Evolutionary conservation across 1,284 basidiomycete genomes (phyloP).

Genomic region (Boletellus deceptivus): DNA sequence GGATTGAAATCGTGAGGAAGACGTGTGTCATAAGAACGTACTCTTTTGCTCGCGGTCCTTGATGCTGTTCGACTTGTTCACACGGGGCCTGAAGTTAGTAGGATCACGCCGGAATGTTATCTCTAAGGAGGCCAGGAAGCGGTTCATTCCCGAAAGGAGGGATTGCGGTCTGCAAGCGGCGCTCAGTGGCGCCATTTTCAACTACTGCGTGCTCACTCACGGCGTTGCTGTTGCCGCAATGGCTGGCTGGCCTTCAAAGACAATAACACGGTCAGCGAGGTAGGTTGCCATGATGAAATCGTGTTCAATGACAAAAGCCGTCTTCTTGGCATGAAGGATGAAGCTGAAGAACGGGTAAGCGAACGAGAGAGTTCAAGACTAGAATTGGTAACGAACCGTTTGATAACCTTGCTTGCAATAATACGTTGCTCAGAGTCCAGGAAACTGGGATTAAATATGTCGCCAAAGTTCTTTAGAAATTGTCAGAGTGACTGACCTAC

Average conservation of each 20-base stretch:
- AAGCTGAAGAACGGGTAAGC: constrained; percentile 50
- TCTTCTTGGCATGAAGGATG: constrained; percentile 92
- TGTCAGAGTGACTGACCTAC: constrained; percentile 42
- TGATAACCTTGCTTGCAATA: constrained; percentile 94
- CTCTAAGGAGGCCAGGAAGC: constrained; percentile 88
- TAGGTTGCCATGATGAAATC: constrained; percentile 98
- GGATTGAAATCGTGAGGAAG: constrained; percentile 8
- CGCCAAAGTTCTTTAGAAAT: neutral
- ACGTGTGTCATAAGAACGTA: constrained; percentile 36
- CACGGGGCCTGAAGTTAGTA: constrained; percentile 89
- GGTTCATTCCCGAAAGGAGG: constrained; percentile 85
- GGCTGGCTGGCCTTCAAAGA: constrained; percentile 88
- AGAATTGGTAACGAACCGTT: constrained; percentile 54
- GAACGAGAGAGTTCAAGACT: neutral
- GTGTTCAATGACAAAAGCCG: constrained; percentile 97
- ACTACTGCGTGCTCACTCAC: constrained; percentile 43
- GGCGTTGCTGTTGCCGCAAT: constrained; percentile 81
- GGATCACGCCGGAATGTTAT: constrained; percentile 97
- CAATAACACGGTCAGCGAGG: constrained; percentile 95
- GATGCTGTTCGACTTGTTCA: constrained; percentile 91
- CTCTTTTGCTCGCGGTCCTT: constrained; percentile 95
- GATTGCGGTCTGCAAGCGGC: constrained; percentile 65
- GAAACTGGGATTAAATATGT: constrained; percentile 56
- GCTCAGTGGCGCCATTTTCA: constrained; percentile 6
- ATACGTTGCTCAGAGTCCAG: constrained; percentile 98